Evolutionary conservation across 352 stramenopile species (phyloP), one percentile per base, ranked within the genome.

Genomic region (Elongisporangium senticosum): DNA sequence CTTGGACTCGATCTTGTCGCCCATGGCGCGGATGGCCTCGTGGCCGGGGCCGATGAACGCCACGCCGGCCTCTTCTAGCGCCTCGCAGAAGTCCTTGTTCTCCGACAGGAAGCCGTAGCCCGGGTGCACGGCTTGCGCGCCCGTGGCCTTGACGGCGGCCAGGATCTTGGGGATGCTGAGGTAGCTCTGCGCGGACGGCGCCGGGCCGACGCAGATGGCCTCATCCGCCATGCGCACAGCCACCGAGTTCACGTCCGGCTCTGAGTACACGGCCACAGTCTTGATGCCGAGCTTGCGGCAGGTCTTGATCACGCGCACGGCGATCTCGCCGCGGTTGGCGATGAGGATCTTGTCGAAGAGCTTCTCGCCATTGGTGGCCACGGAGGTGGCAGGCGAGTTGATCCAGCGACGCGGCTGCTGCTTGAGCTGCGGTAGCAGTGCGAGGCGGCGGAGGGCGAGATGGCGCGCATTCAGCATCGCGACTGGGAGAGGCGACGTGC

Each of bases 1-100:
- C 67, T 99, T 99, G 48, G 79, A 96, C 69, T 89, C 73, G 63
- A 98, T 97, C 81, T 98, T 98, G 76, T 98, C 93, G 17, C 93
- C 93, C 93, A 98, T 98, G 54, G 81, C 83, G 49, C 90, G 75
- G 63, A 98, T 97, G 23, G 90, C 89, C 15, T 76, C 67, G 37
- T 86, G 79, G 2, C 76, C 77, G 26, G 96, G 95, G 13, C 96
- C 96, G 19, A 98, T 86, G 52, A 89, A 98, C 22, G 74, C 81
- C 8, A 98, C 83, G n/a, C 84, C 83, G 14, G 84, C 76, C 14
- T 74, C 62, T 52, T 95, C 73, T 5, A 94, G 72, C 0, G 71
- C 68, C 56, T 96, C 72, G 13, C 82, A 89, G 67, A 98, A 98
- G 40, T 83, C 64, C 40, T 93, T 83, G 74, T 98, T 98, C 75